Conservation (phyloP, 352 stramenopile species). For the Pythium volutum region DNA sequence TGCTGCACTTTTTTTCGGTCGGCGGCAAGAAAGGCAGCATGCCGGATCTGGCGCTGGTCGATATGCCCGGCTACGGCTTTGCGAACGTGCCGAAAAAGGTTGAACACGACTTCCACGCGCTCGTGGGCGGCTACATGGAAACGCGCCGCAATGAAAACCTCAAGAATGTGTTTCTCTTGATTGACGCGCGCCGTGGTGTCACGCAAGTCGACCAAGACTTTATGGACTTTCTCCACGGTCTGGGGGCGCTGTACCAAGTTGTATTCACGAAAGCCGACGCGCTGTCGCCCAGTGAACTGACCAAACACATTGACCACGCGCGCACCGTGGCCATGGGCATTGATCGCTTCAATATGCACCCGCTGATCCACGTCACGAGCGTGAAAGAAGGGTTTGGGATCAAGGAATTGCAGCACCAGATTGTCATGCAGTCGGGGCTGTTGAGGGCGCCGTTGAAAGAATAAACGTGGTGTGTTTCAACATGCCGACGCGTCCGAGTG, state of each 20-base stretch:
- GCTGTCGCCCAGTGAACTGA: constrained; percentile 39
- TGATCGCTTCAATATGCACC: constrained; percentile 77
- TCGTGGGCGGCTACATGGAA: constrained; percentile 79
- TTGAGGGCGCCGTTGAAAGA: constrained; percentile 14
- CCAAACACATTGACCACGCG: constrained; percentile 49
- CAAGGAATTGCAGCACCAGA: constrained; percentile 72
- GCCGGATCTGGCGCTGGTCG: constrained; percentile 66
- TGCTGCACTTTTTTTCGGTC: constrained; percentile 79
- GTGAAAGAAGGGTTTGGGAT: constrained; percentile 76
- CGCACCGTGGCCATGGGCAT: constrained; percentile 41
- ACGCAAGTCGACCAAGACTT: constrained; percentile 81
- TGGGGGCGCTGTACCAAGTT: constrained; percentile 84
- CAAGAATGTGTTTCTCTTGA: constrained; percentile 66
- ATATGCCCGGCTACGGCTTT: constrained; percentile 88
- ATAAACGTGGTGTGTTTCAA: constrained; percentile 18
- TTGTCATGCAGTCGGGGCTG: constrained; percentile 60
- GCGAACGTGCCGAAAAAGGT: constrained; percentile 69
- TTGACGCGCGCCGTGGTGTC: constrained; percentile 80
- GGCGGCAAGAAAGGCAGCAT: constrained; percentile 69
- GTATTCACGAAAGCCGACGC: constrained; percentile 91
- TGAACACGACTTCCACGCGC: constrained; percentile 71
- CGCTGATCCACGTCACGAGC: constrained; percentile 75
- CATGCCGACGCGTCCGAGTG: constrained; percentile 31
- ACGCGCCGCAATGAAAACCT: constrained; percentile 69
- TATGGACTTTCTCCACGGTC: constrained; percentile 82